A percentile compares a stretch with the other conserved stretches of the same genome.
These are phyloP conservation scores for Goniomonas avonlea DNA, from an alignment of 78 protist species.

Conservation along the genomic window DNA sequence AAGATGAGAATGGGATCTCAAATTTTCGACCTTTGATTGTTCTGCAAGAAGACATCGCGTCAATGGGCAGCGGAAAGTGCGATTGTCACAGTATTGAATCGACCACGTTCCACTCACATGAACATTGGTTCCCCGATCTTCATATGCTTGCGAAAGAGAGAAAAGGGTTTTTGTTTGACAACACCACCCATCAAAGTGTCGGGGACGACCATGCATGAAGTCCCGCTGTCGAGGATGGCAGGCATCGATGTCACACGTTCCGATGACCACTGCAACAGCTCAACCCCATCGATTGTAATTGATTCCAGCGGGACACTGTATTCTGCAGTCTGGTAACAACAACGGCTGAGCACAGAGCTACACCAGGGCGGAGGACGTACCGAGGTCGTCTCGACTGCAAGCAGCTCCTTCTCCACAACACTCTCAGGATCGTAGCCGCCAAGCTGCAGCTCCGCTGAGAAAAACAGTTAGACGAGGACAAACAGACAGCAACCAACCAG, in stretches of 20 bases:
- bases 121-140: neutral
- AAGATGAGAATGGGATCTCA: neutral
- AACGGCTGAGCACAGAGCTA: too few relatives aligned
- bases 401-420: neutral
- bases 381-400: neutral
- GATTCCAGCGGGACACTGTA: constrained; percentile 6
- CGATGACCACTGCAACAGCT: constrained; percentile 10
- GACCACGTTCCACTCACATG: too few relatives aligned
- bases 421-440: constrained; percentile 17
- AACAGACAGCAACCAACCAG: too few relatives aligned
- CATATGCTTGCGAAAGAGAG: neutral
- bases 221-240: constrained; percentile 14
- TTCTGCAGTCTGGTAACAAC: too few relatives aligned
- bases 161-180: neutral
- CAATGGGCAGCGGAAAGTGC: too few relatives aligned
- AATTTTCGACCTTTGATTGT: neutral
- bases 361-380: too few relatives aligned
- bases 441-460: constrained; percentile 22
- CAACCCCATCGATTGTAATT: neutral
- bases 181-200: neutral
- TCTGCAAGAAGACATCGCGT: too few relatives aligned
- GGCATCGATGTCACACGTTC: too few relatives aligned
- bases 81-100: too few relatives aligned
- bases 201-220: neutral
- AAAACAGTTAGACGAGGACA: too few relatives aligned